Evolutionary conservation across 495 filamentous ascomycete genomes (phyloP).

Genomic region (Echria macrotheca): DNA sequence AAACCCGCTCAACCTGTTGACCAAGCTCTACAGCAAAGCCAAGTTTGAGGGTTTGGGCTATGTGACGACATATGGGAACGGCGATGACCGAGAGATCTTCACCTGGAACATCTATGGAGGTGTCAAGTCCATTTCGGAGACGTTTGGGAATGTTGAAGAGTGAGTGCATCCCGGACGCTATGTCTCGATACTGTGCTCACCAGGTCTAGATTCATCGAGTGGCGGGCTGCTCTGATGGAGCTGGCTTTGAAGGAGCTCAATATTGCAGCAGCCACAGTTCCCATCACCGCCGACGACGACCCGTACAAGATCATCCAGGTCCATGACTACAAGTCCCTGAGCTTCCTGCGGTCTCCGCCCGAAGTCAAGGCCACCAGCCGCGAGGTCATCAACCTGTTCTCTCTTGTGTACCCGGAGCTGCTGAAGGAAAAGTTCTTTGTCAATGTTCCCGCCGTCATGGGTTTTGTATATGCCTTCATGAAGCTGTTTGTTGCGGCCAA

Average conservation of each 20-base stretch:
- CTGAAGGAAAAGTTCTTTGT: constrained; percentile 87
- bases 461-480: constrained; percentile 74
- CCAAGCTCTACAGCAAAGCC: constrained; percentile 40
- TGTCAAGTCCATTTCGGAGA: constrained; percentile 62
- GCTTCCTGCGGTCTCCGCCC: constrained; percentile 70
- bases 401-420: constrained; percentile 77
- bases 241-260: constrained; percentile 64
- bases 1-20: constrained; percentile 41
- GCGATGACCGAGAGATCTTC: constrained; percentile 45
- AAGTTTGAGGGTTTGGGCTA: constrained; percentile 57
- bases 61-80: constrained; percentile 42
- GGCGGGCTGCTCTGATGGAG: constrained; percentile 86
- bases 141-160: constrained; percentile 75
- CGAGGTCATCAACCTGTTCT: constrained; percentile 73
- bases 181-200: too few species aligned
- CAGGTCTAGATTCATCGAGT: constrained; percentile 69
- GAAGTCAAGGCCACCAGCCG: constrained; percentile 63
- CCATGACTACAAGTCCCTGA: constrained; percentile 81
- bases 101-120: constrained; percentile 51
- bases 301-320: constrained; percentile 85
- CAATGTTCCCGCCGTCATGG: constrained; percentile 83
- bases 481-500: constrained; percentile 73
- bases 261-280: constrained; percentile 56
- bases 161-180: too few species aligned
- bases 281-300: constrained; percentile 72